Conservation (phyloP, 495 filamentous ascomycete genomes). For the Trichoderma orchidacearum region DNA sequence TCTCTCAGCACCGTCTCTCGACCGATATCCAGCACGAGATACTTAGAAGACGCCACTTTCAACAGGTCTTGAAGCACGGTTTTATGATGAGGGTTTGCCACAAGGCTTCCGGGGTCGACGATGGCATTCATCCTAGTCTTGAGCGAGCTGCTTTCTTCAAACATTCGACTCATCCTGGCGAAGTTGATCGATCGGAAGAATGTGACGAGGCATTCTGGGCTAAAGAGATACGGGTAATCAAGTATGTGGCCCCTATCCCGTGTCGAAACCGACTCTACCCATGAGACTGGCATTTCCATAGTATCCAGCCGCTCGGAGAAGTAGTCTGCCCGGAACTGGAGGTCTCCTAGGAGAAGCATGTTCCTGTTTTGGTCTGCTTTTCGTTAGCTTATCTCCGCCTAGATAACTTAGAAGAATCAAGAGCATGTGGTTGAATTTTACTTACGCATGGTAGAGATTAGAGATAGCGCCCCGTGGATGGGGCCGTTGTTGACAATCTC, state of each 20-base stretch:
- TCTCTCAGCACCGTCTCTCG: slow-evolving; percentile 59
- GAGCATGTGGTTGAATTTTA: slow-evolving; percentile 2
- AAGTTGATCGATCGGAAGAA: slow-evolving; percentile 89
- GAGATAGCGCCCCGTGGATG: slow-evolving; percentile 58
- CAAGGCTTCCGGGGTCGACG: slow-evolving; percentile 32
- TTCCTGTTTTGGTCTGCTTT: slow-evolving; percentile 42
- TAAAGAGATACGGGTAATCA: slow-evolving; percentile 72
- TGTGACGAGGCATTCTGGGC: slow-evolving; percentile 53
- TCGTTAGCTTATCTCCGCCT: background rate
- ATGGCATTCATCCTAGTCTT: slow-evolving; percentile 48
- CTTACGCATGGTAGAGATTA: slow-evolving; percentile 63
- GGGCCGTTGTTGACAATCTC: slow-evolving; percentile 50
- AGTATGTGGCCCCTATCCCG: slow-evolving; percentile 62
- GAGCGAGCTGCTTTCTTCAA: slow-evolving; percentile 53
- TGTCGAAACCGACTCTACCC: slow-evolving; percentile 44
- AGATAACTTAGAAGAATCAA: background rate
- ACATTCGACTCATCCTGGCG: slow-evolving; percentile 63
- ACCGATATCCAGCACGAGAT: slow-evolving; percentile 63
- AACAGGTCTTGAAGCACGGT: slow-evolving; percentile 45
- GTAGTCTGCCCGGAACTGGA: slow-evolving; percentile 61
- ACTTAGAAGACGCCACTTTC: slow-evolving; percentile 49
- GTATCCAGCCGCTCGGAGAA: slow-evolving; percentile 67
- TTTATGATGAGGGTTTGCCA: slow-evolving; percentile 26
- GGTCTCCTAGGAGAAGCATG: slow-evolving; percentile 46
- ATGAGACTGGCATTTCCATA: slow-evolving; percentile 60